Evolutionary conservation across 2,329 filamentous ascomycete genomes (phyloP), one percentile per base, ranked within the genome.

Genomic region (Ophidiomyces ophidiicola): DNA sequence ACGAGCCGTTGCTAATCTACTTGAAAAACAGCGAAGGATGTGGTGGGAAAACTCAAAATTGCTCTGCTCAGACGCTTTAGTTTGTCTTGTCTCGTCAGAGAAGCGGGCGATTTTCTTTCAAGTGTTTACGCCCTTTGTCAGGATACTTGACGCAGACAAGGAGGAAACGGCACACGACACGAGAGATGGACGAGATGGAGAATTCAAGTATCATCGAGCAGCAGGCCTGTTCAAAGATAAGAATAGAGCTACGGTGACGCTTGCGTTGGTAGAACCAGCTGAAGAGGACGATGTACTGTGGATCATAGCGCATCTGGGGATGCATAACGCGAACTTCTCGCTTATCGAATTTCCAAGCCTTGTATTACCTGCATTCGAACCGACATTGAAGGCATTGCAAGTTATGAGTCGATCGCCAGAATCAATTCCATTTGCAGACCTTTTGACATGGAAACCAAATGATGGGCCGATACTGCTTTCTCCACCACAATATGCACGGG

Each of bases 321-420:
- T 43, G 4, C 4, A 10, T 1, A 12, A 4, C 36, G n/a, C 14
- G 25, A 23, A 3, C 5, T 32, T 58, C 3, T 50, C 51, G 2
- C 59, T 80, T 1, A 63, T 80, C 1, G 76, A 80, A 45, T 79
- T 80, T 41, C 76, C 75, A 0, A 71, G 70, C 0, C 59, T 80
- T 3, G 53, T 80, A 2, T 57, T 78, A 2, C 66, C 69, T 0
- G 66, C 75, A 0, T 80, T 80, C 46, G 57, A 66, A 18, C 70
- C 72, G 18, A 76, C 70, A 0, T 59, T 80, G 0, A 54, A 62
- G 30, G 70, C 69, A 0, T 57, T 81, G 2, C 72, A 80, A 49
- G 51, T 55, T 1, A 72, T 78, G 60, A 64, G 62, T 6, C n/a
- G 15, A 12, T 31, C 26, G 8, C 36, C 28, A 47, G 49, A 8